Conservation (phyloP, 495 filamentous ascomycete species). For the Aspergillus sclerotiicarbonarius region DNA sequence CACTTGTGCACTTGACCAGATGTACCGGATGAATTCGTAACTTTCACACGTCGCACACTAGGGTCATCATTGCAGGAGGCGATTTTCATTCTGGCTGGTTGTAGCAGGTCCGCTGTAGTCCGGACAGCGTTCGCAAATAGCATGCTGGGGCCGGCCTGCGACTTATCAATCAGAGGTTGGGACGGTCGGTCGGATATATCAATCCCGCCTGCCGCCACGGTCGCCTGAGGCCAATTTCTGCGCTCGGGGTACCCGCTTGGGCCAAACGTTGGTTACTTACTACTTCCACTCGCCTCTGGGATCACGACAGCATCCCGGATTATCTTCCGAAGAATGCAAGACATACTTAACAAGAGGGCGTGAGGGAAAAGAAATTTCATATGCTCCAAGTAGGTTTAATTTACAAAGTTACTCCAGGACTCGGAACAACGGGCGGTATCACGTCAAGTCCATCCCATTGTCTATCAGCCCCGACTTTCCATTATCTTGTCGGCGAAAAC, state of each 20-base stretch:
- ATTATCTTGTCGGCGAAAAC: conserved; percentile 28
- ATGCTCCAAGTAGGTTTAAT: conserved; percentile 45
- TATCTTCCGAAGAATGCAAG: background rate
- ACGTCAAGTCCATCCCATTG: conserved; percentile 24
- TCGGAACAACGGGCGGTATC: conserved; percentile 32
- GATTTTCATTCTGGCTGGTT: conserved; percentile 3
- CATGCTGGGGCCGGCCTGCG: background rate
- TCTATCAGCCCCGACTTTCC: conserved; percentile 31
- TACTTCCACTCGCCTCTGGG: background rate
- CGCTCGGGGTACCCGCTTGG: background rate
- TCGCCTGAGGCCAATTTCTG: conserved; percentile 5
- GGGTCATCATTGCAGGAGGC: conserved; percentile 9
- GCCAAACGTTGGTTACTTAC: background rate
- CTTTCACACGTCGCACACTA: conserved; percentile 9
- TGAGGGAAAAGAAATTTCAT: conserved; percentile 30
- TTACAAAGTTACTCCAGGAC: conserved; percentile 42
- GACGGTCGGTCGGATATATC: conserved; percentile 12
- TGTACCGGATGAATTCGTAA: background rate
- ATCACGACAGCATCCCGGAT: background rate
- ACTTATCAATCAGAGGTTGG: conserved; percentile 5
- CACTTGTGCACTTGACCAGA: background rate
- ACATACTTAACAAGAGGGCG: conserved; percentile 8
- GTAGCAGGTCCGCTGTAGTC: background rate
- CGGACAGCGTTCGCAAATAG: background rate
- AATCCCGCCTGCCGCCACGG: conserved; percentile 13